Evolutionary conservation across 352 stramenopile genomes (phyloP).

Genomic region (Phytophthora cactorum): DNA sequence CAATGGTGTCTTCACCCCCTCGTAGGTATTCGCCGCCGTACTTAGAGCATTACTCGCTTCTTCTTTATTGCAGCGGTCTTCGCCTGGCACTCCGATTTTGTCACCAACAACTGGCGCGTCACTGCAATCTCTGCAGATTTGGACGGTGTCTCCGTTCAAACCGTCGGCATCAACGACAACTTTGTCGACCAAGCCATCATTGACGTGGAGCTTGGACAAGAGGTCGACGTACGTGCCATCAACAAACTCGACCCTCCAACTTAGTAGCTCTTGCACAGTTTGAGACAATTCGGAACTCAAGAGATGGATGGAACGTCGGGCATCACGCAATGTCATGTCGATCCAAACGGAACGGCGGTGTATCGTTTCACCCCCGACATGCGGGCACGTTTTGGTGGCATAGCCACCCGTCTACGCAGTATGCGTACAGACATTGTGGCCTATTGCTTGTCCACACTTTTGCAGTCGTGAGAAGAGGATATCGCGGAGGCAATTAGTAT

Average conservation of each 20-base stretch:
- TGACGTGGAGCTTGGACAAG: slow-evolving; percentile 13
- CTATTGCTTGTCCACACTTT: slow-evolving; percentile 25
- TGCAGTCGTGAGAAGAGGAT: slow-evolving; percentile 11
- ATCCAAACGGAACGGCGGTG: slow-evolving; percentile 6
- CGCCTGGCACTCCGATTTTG: neutral
- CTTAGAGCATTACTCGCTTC: neutral
- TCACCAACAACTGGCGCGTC: slow-evolving; percentile 10
- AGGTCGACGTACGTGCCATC: slow-evolving; percentile 14
- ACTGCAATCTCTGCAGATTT: slow-evolving; percentile 5
- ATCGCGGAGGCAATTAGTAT: slow-evolving; percentile 26
- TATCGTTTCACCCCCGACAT: slow-evolving; percentile 32
- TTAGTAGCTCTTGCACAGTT: slow-evolving; percentile 33
- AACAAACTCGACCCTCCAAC: slow-evolving; percentile 17
- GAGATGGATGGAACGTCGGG: slow-evolving; percentile 35
- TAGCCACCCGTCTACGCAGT: slow-evolving; percentile 28
- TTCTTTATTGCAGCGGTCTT: neutral
- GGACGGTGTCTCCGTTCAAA: slow-evolving; percentile 15
- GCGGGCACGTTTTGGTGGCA: slow-evolving; percentile 39
- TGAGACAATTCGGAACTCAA: slow-evolving; percentile 29
- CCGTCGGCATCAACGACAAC: slow-evolving; percentile 28
- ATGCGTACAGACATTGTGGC: slow-evolving; percentile 34
- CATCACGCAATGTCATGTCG: slow-evolving; percentile 37
- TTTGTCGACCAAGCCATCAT: slow-evolving; percentile 18
- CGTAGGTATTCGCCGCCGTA: neutral
- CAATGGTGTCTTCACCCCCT: neutral